Evolutionary conservation across 768 basidiomycete species (phyloP).

Genomic region (Termitomyces sp.): DNA sequence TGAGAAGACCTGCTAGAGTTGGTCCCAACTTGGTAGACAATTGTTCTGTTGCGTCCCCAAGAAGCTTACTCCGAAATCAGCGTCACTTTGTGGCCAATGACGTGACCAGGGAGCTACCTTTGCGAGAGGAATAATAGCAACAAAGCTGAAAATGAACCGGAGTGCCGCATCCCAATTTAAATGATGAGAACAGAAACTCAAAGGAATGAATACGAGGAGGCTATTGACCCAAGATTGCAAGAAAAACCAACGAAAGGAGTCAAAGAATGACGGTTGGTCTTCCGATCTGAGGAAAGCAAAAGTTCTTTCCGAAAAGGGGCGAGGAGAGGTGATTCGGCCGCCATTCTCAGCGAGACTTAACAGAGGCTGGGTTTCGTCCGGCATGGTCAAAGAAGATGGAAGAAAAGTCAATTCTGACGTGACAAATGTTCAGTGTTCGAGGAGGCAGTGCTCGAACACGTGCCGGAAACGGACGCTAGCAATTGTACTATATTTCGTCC

Average conservation of each 20-base stretch:
- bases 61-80: constrained; percentile 36
- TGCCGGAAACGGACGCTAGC: neutral
- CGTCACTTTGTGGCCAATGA: neutral
- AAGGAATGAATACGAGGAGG: constrained; percentile 74
- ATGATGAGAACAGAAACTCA: constrained; percentile 60
- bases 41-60: constrained; percentile 81
- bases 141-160: constrained; percentile 70
- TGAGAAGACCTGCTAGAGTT: constrained; percentile 81
- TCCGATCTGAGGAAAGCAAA: constrained; percentile 44
- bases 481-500: constrained; percentile 30
- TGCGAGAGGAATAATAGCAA: constrained; percentile 84
- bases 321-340: neutral
- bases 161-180: constrained; percentile 69
- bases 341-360: constrained; percentile 1
- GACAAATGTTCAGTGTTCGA: neutral
- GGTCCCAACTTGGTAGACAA: constrained; percentile 74
- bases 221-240: constrained; percentile 69
- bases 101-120: constrained; percentile 40
- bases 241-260: constrained; percentile 55
- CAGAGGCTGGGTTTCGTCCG: constrained; percentile 14
- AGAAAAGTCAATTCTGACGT: neutral
- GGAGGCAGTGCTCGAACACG: constrained; percentile 13
- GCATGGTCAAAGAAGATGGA: constrained; percentile 19
- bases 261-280: constrained; percentile 55
- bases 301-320: constrained; percentile 17